These are phyloP conservation scores for Fomitiporia mediterranea DNA, from an alignment of 1,284 basidiomycete genomes.

Conservation along the genomic window DNA sequence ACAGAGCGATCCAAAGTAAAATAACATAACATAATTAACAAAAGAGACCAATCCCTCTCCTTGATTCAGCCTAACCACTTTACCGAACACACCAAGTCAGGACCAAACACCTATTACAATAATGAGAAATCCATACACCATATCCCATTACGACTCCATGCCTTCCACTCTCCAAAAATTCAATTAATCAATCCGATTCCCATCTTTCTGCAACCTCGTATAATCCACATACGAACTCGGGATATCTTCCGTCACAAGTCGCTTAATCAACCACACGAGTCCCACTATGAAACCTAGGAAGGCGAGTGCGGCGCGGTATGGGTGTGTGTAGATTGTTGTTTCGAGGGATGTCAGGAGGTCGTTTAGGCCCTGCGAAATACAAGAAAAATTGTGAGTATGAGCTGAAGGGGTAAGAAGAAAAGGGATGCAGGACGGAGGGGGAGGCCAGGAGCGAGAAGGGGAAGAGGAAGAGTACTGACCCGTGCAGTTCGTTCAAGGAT, in stretches of 20 bases:
- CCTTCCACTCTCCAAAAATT: neutral
- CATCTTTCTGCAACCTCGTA: conserved; percentile 8
- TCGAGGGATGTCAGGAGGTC: conserved; percentile 9
- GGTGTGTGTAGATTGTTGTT: conserved; percentile 16
- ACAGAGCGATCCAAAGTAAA: neutral
- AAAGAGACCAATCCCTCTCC: neutral
- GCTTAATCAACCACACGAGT: conserved; percentile 9
- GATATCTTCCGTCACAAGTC: conserved; percentile 8
- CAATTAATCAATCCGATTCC: neutral
- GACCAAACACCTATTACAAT: no score
- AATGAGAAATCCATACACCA: no score
- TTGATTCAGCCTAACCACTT: no score
- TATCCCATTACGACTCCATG: no score
- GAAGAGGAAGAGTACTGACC: conserved; percentile 43
- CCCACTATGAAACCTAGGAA: conserved; percentile 10
- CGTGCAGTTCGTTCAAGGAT: conserved; percentile 60
- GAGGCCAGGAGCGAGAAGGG: neutral
- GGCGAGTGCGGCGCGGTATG: conserved; percentile 18
- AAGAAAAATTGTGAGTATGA: neutral
- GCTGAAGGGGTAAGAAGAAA: neutral
- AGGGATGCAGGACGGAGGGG: neutral
- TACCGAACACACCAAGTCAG: no score
- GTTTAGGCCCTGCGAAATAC: conserved; percentile 14
- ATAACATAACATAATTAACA: neutral
- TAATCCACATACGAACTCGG: neutral